phyloP scores from a whole-genome alignment of 305 asterid genomes.

The Solanum hybrid region DNA sequence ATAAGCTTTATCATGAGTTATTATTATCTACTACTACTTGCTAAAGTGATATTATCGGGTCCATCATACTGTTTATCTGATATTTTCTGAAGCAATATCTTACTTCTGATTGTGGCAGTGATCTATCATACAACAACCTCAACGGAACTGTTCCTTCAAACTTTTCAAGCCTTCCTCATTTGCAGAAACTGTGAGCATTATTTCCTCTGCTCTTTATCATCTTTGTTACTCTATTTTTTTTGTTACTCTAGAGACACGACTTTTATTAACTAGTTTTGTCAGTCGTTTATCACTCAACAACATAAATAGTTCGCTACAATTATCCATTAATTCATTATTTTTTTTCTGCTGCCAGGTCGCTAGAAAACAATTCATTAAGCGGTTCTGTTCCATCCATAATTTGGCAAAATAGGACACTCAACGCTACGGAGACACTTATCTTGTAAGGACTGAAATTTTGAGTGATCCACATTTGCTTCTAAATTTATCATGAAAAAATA shows the following conservation, averaged over 20 bases:
- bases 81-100: neutral
- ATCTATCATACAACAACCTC: constrained; percentile 71
- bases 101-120: constrained; percentile 39
- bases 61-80: neutral
- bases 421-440: constrained; percentile 47
- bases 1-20: neutral
- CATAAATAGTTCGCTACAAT: neutral
- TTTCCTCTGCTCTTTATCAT: constrained; percentile 6
- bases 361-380: constrained; percentile 60
- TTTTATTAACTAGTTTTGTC: constrained; percentile 8
- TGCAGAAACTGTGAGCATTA: constrained; percentile 76
- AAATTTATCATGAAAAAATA: neutral
- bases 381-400: constrained; percentile 79
- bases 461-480: neutral
- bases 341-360: constrained; percentile 47
- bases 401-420: constrained; percentile 66
- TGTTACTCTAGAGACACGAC: neutral
- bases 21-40: neutral
- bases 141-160: constrained; percentile 67
- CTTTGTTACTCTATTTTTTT: neutral
- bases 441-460: constrained; percentile 48
- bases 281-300: neutral
- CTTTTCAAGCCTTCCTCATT: constrained; percentile 67
- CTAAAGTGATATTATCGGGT: neutral
- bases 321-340: constrained; percentile 8